Base-by-base conservation (phyloP, 768 basidiomycete species). In the Podaxis pistillaris region DNA sequence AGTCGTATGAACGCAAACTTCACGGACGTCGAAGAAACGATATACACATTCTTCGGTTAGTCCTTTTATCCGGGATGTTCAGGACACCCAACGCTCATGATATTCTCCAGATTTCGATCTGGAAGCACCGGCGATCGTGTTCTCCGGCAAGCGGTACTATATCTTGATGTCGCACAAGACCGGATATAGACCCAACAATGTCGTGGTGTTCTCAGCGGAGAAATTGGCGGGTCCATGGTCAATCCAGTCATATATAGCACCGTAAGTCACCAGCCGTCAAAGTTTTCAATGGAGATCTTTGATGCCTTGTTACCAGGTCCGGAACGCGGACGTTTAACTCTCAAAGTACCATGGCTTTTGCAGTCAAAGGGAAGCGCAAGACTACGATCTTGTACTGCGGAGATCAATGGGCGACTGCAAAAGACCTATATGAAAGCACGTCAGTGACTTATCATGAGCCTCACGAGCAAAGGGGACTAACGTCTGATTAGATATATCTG, bases 151-250 rank as follows among this genome's bases (percentile, higher is more conserved):
- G n/a, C 26, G 46, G 9, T 58, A 58, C 30, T 58, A 58, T 24
- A 49, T 58, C n/a, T 22, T 58, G 30, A 58, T 58, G 57, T 58
- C 57, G 5, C 57, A 58, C 28, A 58, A 58, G 15, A 58, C 57
- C 4, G 47, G 57, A 3, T 58, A 58, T 49, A 58, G 57, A 11
- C 57, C 57, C n/a, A 58, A 58, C 57, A 58, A 58, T 46, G 57
- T 58, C 30, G 57, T 58, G 17, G 57, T 58, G 15, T 58, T 58
- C 47, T 58, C 57, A 9, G 57, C 57, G 17, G 57, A 58, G 57
- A 58, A 58, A n/a, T 12, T 58, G 44, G n/a, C 47, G 1, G 57
- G 57, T 22, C 57, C 57, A 11, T 58, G 57, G 57, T 58, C 57
- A 2, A 37, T 58, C 30, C 57, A 58, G 19, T 58, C 57, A 2